Conservation (phyloP, 371 early-diverging fungal species). For the Paraphysoderma sedebokerense region DNA sequence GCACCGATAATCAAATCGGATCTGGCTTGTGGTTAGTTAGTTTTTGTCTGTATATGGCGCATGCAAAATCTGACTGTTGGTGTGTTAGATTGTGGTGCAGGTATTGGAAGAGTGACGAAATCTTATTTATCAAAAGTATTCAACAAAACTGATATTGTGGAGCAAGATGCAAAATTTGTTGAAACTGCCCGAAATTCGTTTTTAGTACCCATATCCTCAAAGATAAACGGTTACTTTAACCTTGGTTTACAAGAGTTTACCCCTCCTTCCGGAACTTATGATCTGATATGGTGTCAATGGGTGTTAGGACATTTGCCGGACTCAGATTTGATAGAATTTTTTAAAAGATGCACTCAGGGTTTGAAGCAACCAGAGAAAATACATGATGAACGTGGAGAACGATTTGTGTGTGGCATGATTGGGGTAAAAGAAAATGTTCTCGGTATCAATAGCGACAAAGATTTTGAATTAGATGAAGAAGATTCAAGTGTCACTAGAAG, state of each 20-base stretch:
- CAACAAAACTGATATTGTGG: constrained; percentile 72
- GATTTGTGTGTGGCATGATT: constrained; percentile 37
- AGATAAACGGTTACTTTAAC: constrained; percentile 32
- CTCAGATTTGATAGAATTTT: constrained; percentile 66
- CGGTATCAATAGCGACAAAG: constrained; percentile 11
- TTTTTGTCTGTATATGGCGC: neutral
- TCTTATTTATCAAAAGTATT: constrained; percentile 56
- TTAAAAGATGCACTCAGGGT: constrained; percentile 53
- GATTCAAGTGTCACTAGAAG: constrained; percentile 76
- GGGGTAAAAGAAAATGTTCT: constrained; percentile 83
- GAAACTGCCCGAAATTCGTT: constrained; percentile 33
- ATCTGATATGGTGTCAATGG: constrained; percentile 95
- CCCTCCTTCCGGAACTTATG: constrained; percentile 47
- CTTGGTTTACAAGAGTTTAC: constrained; percentile 65
- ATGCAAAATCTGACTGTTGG: too few relatives aligned
- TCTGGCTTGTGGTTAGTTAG: constrained; percentile 19
- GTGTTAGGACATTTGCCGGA: constrained; percentile 70
- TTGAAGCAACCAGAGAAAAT: too few relatives aligned
- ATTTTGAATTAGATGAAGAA: constrained; percentile 50
- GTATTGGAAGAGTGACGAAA: constrained; percentile 87
- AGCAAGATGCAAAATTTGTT: constrained; percentile 59
- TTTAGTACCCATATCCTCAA: too few relatives aligned
- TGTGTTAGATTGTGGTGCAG: constrained; percentile 71
- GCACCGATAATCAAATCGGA: constrained; percentile 13
- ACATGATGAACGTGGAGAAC: neutral